phyloP scores from a whole-genome alignment of 2,329 filamentous ascomycete genomes.

The Cyphellophora attinorum region DNA sequence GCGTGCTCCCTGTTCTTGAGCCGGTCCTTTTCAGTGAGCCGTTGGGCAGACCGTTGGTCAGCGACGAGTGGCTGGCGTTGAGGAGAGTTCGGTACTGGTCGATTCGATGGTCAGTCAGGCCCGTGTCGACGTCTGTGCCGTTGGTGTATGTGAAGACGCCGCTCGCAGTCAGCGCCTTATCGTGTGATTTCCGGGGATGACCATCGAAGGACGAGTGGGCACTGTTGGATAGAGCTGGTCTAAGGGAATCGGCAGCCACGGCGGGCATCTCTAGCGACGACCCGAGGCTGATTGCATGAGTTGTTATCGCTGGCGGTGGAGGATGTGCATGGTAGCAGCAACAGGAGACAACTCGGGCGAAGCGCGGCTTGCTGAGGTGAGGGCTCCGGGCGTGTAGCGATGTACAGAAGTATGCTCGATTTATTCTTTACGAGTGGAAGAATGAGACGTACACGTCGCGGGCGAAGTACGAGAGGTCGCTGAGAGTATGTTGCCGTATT shows the following conservation, averaged over 20 bases:
- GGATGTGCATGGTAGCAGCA: background rate
- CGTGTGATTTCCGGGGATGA: conserved; percentile 31
- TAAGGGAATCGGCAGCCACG: conserved; percentile 14
- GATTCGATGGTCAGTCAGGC: conserved; percentile 27
- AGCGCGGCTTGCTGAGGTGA: no score
- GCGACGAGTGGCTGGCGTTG: conserved; percentile 22
- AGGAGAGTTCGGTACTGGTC: conserved; percentile 23
- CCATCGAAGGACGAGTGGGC: conserved; percentile 28
- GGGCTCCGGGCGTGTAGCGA: no score
- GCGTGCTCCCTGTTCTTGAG: conserved; percentile 29
- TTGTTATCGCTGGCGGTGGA: background rate
- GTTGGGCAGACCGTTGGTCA: conserved; percentile 32
- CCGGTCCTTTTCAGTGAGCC: conserved; percentile 22
- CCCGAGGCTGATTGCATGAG: background rate
- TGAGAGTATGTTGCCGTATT: no score
- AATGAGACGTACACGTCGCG: no score
- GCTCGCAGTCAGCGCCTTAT: conserved; percentile 28
- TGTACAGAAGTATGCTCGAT: no score
- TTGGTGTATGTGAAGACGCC: conserved; percentile 39
- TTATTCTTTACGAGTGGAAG: no score
- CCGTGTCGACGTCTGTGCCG: conserved; percentile 33
- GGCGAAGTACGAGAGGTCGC: no score
- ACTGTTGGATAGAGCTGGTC: conserved; percentile 22
- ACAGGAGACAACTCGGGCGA: no score
- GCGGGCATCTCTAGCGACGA: conserved; percentile 15